phyloP scores from a whole-genome alignment of 805 yeast genomes.

The Suhomyces sp. region DNA sequence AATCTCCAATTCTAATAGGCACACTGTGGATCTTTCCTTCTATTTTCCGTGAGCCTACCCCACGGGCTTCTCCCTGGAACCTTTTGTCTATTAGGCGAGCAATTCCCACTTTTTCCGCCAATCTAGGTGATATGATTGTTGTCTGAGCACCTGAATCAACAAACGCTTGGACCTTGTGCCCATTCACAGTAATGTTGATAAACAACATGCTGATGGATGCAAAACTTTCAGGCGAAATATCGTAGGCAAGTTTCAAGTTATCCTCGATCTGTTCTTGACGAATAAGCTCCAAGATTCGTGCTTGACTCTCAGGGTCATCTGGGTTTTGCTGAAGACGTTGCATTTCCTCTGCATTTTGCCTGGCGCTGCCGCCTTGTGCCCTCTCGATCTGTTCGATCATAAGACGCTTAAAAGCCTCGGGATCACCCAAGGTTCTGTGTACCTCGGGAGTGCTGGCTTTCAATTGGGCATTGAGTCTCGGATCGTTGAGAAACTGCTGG shows the following conservation, averaged over 20 bases:
- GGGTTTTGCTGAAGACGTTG: conserved; percentile 58
- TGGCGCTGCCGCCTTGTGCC: neutral
- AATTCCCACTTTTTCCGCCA: conserved; percentile 73
- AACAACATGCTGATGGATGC: conserved; percentile 81
- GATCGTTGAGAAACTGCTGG: conserved; percentile 45
- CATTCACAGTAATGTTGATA: conserved; percentile 74
- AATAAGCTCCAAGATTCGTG: conserved; percentile 61
- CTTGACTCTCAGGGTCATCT: conserved; percentile 67
- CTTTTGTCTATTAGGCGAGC: conserved; percentile 73
- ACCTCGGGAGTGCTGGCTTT: conserved; percentile 45
- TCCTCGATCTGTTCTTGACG: conserved; percentile 75
- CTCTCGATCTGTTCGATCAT: conserved; percentile 27
- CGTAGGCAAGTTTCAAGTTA: conserved; percentile 75
- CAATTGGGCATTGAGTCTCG: conserved; percentile 35
- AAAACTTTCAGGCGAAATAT: conserved; percentile 87
- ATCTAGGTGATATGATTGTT: conserved; percentile 74
- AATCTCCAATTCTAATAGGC: conserved; percentile 71
- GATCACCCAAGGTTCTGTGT: conserved; percentile 44
- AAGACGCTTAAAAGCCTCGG: conserved; percentile 43
- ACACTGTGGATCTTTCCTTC: conserved; percentile 86
- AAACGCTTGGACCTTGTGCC: conserved; percentile 80
- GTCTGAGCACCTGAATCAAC: conserved; percentile 96
- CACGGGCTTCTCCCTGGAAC: conserved; percentile 78
- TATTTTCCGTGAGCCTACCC: conserved; percentile 82
- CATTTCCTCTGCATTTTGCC: conserved; percentile 42